Percentiles rank a stretch among this genome's conserved stretches.
phyloP scores from a whole-genome alignment of 2,329 filamentous ascomycete species.

The Shiraia sp. region DNA sequence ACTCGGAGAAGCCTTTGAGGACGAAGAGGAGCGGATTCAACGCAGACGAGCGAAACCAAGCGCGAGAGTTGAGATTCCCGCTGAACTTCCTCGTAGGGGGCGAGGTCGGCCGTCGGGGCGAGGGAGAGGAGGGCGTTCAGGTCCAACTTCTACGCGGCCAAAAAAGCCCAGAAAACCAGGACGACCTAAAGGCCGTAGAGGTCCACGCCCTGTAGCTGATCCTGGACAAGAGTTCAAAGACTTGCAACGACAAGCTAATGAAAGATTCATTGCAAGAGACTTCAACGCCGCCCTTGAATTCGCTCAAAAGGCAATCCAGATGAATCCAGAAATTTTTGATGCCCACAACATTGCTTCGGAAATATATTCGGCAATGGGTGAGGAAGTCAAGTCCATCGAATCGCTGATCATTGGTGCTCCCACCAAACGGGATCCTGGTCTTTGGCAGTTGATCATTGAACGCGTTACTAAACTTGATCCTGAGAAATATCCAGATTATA shows the following conservation, averaged over 20 bases:
- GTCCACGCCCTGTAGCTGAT: constrained; percentile 63
- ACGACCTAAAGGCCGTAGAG: constrained; percentile 39
- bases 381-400: constrained; percentile 59
- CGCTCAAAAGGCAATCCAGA: constrained; percentile 40
- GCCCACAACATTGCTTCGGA: constrained; percentile 65
- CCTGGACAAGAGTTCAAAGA: constrained; percentile 73
- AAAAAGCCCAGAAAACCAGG: constrained; percentile 28
- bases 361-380: constrained; percentile 59
- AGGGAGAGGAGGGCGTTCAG: constrained; percentile 26
- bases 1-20: constrained; percentile 33
- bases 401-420: constrained; percentile 63
- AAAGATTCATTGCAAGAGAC: constrained; percentile 66
- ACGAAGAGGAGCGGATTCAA: constrained; percentile 23
- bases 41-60: constrained; percentile 19
- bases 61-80: background rate
- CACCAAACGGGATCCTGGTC: constrained; percentile 58
- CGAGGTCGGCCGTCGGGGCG: constrained; percentile 21
- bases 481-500: constrained; percentile 32
- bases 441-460: constrained; percentile 62
- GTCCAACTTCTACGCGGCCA: constrained; percentile 21
- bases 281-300: constrained; percentile 54
- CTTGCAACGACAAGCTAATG: constrained; percentile 67
- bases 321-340: constrained; percentile 65
- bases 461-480: constrained; percentile 54
- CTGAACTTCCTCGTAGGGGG: constrained; percentile 20